Evolutionary conservation across 768 basidiomycete genomes (phyloP).

Genomic region (Mycena epipterygia): DNA sequence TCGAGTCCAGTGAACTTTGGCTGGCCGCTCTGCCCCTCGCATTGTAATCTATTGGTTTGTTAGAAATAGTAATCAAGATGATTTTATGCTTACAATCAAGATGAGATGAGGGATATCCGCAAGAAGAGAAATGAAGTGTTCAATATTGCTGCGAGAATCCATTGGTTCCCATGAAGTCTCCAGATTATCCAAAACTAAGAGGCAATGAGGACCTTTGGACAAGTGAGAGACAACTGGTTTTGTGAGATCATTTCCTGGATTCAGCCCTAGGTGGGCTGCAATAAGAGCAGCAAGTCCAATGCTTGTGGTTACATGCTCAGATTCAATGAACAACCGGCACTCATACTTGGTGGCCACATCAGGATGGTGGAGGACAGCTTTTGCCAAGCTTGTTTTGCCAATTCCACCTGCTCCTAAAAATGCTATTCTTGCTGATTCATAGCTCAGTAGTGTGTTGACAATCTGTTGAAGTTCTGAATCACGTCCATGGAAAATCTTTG

Average conservation of each 20-base stretch:
- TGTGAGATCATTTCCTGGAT: background rate
- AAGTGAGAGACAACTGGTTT: background rate
- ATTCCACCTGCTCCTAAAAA: no score
- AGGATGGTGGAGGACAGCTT: no score
- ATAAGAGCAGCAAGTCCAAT: background rate
- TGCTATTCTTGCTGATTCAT: no score
- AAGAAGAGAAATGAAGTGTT: slow-evolving; percentile 5
- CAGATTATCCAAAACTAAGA: slow-evolving; percentile 8
- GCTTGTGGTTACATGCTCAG: no score
- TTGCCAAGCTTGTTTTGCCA: no score
- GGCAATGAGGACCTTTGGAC: background rate
- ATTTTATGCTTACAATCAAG: background rate
- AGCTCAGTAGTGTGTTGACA: no score
- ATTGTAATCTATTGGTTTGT: background rate
- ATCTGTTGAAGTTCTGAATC: no score
- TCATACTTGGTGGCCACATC: no score
- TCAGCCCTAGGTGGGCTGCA: background rate
- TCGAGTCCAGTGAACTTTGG: background rate
- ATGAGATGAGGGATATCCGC: background rate
- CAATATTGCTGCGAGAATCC: background rate
- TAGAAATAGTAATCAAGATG: background rate
- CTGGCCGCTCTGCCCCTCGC: slow-evolving; percentile 7
- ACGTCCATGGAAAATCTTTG: no score
- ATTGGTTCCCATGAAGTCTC: background rate
- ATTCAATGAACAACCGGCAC: no score